Evolutionary conservation across 2,329 filamentous ascomycete genomes (phyloP).

Genomic region (Fusarium sp.): DNA sequence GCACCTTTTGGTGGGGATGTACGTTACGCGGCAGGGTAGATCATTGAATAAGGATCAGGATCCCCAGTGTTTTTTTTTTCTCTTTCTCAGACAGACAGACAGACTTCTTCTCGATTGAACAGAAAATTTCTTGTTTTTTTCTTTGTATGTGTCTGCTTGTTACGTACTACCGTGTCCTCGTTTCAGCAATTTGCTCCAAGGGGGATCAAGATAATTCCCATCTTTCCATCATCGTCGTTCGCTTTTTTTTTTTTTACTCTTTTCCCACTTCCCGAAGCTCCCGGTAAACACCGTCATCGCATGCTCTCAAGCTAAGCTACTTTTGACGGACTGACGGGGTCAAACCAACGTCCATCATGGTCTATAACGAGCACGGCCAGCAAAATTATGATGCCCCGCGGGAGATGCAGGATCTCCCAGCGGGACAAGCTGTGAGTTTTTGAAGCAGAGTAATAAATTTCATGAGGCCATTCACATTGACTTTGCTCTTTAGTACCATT

Average conservation of each 20-base stretch:
- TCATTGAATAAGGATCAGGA: constrained; percentile 26
- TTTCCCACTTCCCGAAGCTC: constrained; percentile 32
- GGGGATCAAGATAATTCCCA: neutral
- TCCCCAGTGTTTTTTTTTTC: constrained; percentile 4
- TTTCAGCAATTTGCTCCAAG: neutral
- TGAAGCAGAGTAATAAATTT: neutral
- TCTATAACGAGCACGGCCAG: constrained; percentile 24
- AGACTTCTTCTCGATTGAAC: neutral
- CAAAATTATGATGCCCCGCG: constrained; percentile 33
- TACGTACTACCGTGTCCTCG: constrained; percentile 22
- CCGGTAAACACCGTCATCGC: constrained; percentile 26
- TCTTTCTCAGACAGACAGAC: neutral
- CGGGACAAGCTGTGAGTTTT: constrained; percentile 39
- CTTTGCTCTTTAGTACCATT: constrained; percentile 30
- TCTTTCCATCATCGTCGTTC: constrained; percentile 28
- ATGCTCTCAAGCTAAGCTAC: neutral
- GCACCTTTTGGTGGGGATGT: constrained; percentile 23
- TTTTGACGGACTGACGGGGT: neutral
- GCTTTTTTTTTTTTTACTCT: constrained; percentile 15
- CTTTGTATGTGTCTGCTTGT: neutral
- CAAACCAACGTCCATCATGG: constrained; percentile 20
- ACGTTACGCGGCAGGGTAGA: constrained; percentile 29
- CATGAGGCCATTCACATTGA: neutral
- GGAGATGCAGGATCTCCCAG: constrained; percentile 39
- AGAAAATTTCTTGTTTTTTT: neutral